phyloP scores from a whole-genome alignment of 192 early-diverging fungal species.

The Chytriomyces hyalinus region DNA sequence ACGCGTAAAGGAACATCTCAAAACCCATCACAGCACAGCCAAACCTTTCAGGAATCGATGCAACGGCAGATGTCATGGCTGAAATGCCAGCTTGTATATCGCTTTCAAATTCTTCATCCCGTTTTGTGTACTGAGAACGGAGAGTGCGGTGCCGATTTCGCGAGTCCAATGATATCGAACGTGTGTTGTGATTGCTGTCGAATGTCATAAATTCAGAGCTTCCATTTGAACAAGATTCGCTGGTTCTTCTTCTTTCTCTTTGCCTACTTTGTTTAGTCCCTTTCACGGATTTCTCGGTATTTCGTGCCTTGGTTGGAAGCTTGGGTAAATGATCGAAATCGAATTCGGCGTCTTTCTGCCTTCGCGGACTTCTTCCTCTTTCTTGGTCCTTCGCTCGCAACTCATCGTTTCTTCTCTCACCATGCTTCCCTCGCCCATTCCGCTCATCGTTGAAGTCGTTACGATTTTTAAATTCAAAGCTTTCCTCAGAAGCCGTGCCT shows the following conservation, averaged over 20 bases:
- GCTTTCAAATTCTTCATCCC: background rate
- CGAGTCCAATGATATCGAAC: no score
- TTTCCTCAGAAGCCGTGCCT: no score
- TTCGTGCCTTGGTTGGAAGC: background rate
- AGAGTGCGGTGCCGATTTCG: background rate
- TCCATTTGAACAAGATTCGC: background rate
- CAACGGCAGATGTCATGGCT: slow-evolving; percentile 27
- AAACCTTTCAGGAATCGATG: slow-evolving; percentile 28
- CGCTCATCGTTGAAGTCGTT: no score
- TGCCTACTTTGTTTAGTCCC: background rate
- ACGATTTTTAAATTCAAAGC: no score
- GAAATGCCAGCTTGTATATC: slow-evolving; percentile 28
- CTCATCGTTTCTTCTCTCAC: no score
- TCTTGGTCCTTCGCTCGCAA: no score
- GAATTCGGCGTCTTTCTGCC: no score
- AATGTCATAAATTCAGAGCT: background rate
- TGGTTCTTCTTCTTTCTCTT: background rate
- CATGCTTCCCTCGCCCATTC: no score
- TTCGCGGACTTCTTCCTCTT: no score
- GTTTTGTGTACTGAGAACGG: background rate
- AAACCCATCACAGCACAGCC: background rate
- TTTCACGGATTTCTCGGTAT: background rate
- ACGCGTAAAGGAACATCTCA: no score
- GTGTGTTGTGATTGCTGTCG: no score
- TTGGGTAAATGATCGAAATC: no score